Evolutionary conservation across 352 stramenopile genomes (phyloP).

Genomic region (Phytophthora macrochlamydospora): DNA sequence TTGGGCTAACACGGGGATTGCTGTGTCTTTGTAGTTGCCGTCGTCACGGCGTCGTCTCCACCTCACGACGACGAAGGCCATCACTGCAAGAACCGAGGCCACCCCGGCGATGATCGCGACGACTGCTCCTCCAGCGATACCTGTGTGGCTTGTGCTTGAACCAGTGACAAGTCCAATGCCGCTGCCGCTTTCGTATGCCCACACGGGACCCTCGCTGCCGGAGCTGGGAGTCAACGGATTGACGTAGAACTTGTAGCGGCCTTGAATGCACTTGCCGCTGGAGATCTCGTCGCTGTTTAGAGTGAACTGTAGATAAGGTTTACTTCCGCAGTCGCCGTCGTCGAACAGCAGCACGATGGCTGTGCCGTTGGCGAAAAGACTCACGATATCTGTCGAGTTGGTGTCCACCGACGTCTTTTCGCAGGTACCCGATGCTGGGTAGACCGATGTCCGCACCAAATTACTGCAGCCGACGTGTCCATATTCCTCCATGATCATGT

Average conservation of each 20-base stretch:
- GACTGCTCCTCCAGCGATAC: constrained; percentile 12
- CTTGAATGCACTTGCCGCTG: constrained; percentile 25
- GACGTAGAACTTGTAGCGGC: constrained; percentile 35
- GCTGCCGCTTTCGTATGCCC: constrained; percentile 18
- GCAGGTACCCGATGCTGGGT: constrained; percentile 31
- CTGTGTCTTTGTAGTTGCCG: constrained; percentile 26
- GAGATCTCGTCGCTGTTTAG: constrained; percentile 16
- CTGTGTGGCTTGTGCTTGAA: background rate
- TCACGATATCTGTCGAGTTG: constrained; percentile 30
- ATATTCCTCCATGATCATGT: constrained; percentile 42
- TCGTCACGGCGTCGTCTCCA: constrained; percentile 21
- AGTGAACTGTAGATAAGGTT: constrained; percentile 18
- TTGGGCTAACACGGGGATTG: constrained; percentile 25
- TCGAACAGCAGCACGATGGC: constrained; percentile 22
- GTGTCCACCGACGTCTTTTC: constrained; percentile 31
- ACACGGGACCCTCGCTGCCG: constrained; percentile 11
- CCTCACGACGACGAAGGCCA: constrained; percentile 32
- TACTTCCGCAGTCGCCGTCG: constrained; percentile 22
- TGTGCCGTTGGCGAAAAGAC: constrained; percentile 29
- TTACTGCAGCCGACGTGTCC: constrained; percentile 16
- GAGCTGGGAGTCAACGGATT: background rate
- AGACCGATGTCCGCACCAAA: constrained; percentile 31
- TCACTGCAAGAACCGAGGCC: constrained; percentile 19
- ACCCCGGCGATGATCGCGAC: constrained; percentile 21
- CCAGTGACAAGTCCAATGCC: constrained; percentile 1